These are phyloP conservation scores for Coemansia sp. DNA, from an alignment of 192 early-diverging fungal genomes.

Conservation along the genomic window DNA sequence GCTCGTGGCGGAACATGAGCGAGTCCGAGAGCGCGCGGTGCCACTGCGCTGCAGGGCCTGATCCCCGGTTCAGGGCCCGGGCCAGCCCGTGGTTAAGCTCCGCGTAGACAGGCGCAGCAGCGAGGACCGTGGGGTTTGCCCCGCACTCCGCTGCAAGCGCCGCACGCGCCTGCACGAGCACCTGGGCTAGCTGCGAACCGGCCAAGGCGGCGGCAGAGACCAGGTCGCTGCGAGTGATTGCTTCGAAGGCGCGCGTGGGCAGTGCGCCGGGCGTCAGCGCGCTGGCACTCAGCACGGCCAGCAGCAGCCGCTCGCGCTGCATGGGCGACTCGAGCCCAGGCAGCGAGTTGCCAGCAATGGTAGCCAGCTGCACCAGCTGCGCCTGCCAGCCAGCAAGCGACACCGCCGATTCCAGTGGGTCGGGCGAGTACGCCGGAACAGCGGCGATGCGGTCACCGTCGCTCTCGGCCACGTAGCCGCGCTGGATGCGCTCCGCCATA, in stretches of 20 bases:
- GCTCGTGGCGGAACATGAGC: constrained; percentile 36
- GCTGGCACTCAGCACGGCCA: constrained; percentile 25
- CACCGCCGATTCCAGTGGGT: constrained; percentile 11
- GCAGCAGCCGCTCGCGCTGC: constrained; percentile 21
- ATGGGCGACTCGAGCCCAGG: not conserved
- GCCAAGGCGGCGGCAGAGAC: not conserved
- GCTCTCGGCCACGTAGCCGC: constrained; percentile 16
- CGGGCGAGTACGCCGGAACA: constrained; percentile 3
- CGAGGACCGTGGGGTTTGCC: not conserved
- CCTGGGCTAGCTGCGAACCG: not conserved
- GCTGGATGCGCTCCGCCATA: constrained; percentile 39
- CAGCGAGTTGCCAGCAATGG: not conserved
- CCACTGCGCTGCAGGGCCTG: constrained; percentile 18
- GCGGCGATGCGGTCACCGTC: not conserved
- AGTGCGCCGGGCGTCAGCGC: constrained; percentile 5
- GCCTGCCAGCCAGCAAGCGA: constrained; percentile 36
- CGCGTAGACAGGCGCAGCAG: constrained; percentile 10
- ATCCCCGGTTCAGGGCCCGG: constrained; percentile 13
- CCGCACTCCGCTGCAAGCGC: constrained; percentile 12
- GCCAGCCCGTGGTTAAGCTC: constrained; percentile 23
- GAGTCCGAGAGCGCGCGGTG: constrained; percentile 25
- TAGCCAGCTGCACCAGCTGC: constrained; percentile 5
- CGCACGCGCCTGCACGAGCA: constrained; percentile 16
- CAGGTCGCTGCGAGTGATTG: not conserved
- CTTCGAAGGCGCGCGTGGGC: not conserved